Percentiles rank a stretch among this genome's conserved stretches.
These are phyloP conservation scores for Neobulgaria alba DNA, from an alignment of 2,329 filamentous ascomycete species.

Conservation along the genomic window DNA sequence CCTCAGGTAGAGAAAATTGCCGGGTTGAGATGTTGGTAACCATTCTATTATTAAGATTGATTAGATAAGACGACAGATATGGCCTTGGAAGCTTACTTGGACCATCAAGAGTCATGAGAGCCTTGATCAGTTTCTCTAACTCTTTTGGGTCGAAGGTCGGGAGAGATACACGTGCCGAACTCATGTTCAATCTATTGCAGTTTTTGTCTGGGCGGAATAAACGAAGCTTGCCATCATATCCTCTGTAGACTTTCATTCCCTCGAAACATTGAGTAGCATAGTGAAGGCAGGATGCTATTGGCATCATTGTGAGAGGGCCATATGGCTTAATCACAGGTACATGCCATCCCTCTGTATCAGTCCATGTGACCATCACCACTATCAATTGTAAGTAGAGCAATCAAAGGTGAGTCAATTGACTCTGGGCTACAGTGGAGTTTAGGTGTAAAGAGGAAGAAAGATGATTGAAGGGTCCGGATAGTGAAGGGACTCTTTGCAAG, in stretches of 20 bases:
- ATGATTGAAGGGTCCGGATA: too few relatives aligned
- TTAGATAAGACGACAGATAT: not conserved
- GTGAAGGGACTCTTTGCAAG: too few relatives aligned
- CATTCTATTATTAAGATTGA: conserved; percentile 46
- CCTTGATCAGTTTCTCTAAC: conserved; percentile 63
- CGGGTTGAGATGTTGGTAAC: conserved; percentile 62
- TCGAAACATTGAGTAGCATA: conserved; percentile 39
- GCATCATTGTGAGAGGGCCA: conserved; percentile 68
- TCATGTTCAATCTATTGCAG: conserved; percentile 40
- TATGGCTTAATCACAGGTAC: conserved; percentile 68
- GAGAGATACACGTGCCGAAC: conserved; percentile 59
- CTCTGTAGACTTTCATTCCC: conserved; percentile 67
- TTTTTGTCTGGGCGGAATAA: conserved; percentile 54
- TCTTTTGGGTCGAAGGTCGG: conserved; percentile 65
- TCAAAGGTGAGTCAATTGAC: too few relatives aligned
- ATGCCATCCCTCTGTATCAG: conserved; percentile 56
- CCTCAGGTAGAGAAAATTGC: conserved; percentile 73
- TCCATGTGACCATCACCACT: conserved; percentile 67
- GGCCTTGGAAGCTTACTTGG: conserved; percentile 27
- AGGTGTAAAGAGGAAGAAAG: too few relatives aligned
- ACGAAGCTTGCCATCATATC: conserved; percentile 53
- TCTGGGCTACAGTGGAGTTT: too few relatives aligned
- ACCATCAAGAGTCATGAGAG: conserved; percentile 65
- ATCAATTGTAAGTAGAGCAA: not conserved
- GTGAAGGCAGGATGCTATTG: conserved; percentile 72